Evolutionary conservation across 2,329 filamentous ascomycete species (phyloP).

Genomic region (Aspergillus vadensis): DNA sequence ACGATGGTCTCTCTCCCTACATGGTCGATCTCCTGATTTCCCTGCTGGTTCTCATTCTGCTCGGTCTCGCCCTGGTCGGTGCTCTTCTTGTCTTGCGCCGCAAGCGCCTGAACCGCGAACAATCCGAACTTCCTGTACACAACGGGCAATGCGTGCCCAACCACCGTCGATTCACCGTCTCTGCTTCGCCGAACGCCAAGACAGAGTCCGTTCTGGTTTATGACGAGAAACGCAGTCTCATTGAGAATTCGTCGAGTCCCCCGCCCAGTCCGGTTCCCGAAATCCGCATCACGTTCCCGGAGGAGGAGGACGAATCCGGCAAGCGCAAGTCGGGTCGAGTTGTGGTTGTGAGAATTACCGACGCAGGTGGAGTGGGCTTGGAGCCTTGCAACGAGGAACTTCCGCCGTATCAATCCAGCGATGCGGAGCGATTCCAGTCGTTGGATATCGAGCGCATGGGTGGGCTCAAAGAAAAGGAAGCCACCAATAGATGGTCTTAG

Average conservation of each 20-base stretch:
- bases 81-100: conserved; percentile 73
- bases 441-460: conserved; percentile 94
- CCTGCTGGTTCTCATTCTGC: conserved; percentile 74
- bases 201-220: conserved; percentile 74
- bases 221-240: conserved; percentile 76
- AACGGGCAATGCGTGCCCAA: conserved; percentile 57
- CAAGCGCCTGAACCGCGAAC: conserved; percentile 56
- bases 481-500: conserved; percentile 40
- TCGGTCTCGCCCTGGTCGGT: conserved; percentile 68
- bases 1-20: conserved; percentile 56
- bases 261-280: conserved; percentile 86
- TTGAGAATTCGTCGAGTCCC: conserved; percentile 72
- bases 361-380: conserved; percentile 79
- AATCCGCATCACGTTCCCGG: conserved; percentile 97
- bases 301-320: conserved; percentile 78
- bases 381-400: conserved; percentile 80
- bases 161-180: conserved; percentile 61
- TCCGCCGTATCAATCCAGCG: conserved; percentile 85
- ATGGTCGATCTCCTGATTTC: conserved; percentile 78
- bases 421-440: conserved; percentile 80
- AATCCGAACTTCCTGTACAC: conserved; percentile 66
- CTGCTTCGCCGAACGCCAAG: conserved; percentile 53
- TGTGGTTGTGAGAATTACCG: conserved; percentile 87
- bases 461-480: conserved; percentile 86
- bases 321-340: conserved; percentile 82